phyloP scores from a whole-genome alignment of 345 rosid genomes.

The Lumnitzera littorea region DNA sequence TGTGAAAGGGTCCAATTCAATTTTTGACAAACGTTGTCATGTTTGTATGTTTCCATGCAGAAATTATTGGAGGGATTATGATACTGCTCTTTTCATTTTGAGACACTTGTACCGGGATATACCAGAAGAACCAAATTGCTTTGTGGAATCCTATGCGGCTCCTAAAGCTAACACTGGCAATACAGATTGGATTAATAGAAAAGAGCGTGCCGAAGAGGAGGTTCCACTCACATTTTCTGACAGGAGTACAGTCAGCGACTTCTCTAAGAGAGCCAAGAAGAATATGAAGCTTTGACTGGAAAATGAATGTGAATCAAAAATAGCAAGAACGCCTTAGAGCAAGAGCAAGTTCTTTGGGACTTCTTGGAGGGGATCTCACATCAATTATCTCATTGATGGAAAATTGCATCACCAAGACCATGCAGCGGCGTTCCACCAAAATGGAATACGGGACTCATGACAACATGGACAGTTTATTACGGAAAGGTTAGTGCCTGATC shows the following conservation, averaged over 20 bases:
- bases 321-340: no score
- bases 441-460: no score
- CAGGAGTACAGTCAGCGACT: slow-evolving; percentile 31
- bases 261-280: slow-evolving; percentile 55
- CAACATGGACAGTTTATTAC: no score
- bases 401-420: no score
- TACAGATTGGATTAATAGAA: slow-evolving; percentile 39
- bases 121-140: slow-evolving; percentile 44
- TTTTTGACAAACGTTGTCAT: no score
- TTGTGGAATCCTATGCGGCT: slow-evolving; percentile 20
- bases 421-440: no score
- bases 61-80: slow-evolving; percentile 95
- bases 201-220: slow-evolving; percentile 52
- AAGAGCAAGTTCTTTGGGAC: no score
- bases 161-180: slow-evolving; percentile 21
- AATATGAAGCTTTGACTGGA: slow-evolving; percentile 9
- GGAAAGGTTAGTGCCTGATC: no score
- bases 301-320: no score
- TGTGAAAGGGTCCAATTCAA: no score
- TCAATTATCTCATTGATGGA: no score
- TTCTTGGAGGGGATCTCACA: no score
- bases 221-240: slow-evolving; percentile 76
- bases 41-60: slow-evolving; percentile 27
- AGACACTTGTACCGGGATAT: slow-evolving; percentile 74
- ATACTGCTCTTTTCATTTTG: slow-evolving; percentile 87